A percentile compares a stretch with the other conserved stretches of the same genome.
These are phyloP conservation scores for Cutaneotrichosporon spelunceum DNA, from an alignment of 1,284 basidiomycete species.

Conservation along the genomic window DNA sequence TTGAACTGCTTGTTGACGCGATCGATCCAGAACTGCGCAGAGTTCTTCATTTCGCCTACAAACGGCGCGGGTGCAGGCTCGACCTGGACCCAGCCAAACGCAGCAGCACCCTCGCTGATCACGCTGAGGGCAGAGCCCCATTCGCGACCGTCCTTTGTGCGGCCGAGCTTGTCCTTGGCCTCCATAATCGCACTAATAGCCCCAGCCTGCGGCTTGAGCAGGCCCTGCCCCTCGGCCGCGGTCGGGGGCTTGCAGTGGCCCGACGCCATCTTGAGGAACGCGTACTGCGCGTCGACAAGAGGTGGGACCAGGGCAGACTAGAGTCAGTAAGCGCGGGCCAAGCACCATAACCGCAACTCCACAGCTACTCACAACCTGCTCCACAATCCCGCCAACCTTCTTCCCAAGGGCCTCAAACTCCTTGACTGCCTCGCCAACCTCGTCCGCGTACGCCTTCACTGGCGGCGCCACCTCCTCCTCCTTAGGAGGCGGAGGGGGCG, in stretches of 20 bases:
- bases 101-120: slow-evolving; percentile 75
- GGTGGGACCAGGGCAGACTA: slow-evolving; percentile 69
- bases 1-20: slow-evolving; percentile 90
- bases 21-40: slow-evolving; percentile 85
- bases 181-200: slow-evolving; percentile 72
- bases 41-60: slow-evolving; percentile 81
- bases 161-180: slow-evolving; percentile 71
- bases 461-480: slow-evolving; percentile 57
- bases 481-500: slow-evolving; percentile 52
- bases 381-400: slow-evolving; percentile 67
- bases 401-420: slow-evolving; percentile 72
- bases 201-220: slow-evolving; percentile 70
- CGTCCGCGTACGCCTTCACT: slow-evolving; percentile 71
- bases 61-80: slow-evolving; percentile 67
- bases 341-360: not conserved
- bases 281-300: slow-evolving; percentile 67
- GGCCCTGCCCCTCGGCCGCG: slow-evolving; percentile 35
- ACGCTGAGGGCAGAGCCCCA: slow-evolving; percentile 78
- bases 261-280: slow-evolving; percentile 66
- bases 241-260: slow-evolving; percentile 76
- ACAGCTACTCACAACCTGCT: slow-evolving; percentile 65
- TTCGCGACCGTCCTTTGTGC: slow-evolving; percentile 67
- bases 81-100: slow-evolving; percentile 87
- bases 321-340: slow-evolving; percentile 3
- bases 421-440: slow-evolving; percentile 67